Base-by-base conservation (phyloP, 129 eudicot genomes). In the Ambrosia trifida region DNA sequence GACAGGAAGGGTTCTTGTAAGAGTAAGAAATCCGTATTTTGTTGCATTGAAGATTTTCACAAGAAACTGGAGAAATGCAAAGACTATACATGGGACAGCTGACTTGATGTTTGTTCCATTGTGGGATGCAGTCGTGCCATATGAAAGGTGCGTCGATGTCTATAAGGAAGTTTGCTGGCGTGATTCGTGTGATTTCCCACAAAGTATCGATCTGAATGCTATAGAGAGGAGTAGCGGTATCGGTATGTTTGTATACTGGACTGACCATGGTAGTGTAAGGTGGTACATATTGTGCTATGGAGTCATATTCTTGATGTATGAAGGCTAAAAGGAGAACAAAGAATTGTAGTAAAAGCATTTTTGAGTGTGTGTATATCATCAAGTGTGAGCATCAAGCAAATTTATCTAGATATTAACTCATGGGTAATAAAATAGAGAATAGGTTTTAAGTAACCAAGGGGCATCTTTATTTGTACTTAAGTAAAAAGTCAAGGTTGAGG, bases 131-230 rank as follows among this genome's bases (percentile, higher is more conserved):
- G 13, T 32, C 51, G 38, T 43, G 54, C 90, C 86, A 85, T 12
- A 68, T 47, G 70, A 75, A 75, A 0, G 84, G 82, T 17, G 87
- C 76, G 38, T 65, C 77, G 40, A 85, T 72, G 66, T 85, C 89
- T 41, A 85, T 76, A 45, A 85, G 84, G 20, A 57, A 73, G 66
- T 72, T 73, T 32, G 75, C 70, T 8, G 50, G 70, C 20, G 40
- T 17, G 28, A 7, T 36, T 18, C 20, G 20, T 50, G 19, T 69
- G 36, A 35, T 52, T 11, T 17, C 64, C 12, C 38, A 53, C 0
- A 49, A 5, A 1, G 64, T 51, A 11, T 35, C 54, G 52, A 69
- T 54, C 7, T 71, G 56, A n/a, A 58, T 56, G 4, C 76, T 71
- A 43, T 57, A 71, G n/a, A 71, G 56, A 51, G 69, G 69, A 24